Evolutionary conservation across 2,329 filamentous ascomycete genomes (phyloP).

Genomic region (Fusarium tjaetaba): DNA sequence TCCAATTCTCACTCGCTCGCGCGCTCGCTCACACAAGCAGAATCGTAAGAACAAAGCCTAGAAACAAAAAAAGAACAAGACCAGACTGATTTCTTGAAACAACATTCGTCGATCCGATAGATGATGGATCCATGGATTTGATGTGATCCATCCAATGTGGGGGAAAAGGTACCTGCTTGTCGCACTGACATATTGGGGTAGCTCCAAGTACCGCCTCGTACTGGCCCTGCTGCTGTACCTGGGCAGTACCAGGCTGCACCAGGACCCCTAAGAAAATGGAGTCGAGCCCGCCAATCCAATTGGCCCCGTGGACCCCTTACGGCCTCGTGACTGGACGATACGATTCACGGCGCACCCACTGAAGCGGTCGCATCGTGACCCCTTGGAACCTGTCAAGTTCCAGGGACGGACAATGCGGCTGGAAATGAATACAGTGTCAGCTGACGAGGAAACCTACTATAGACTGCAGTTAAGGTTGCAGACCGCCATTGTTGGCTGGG

Average conservation of each 20-base stretch:
- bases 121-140: constrained; percentile 22
- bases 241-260: background rate
- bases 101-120: constrained; percentile 28
- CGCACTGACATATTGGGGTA: constrained; percentile 13
- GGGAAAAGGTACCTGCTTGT: constrained; percentile 10
- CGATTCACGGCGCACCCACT: constrained; percentile 30
- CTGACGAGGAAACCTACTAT: constrained; percentile 17
- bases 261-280: constrained; percentile 23
- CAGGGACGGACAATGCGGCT: background rate
- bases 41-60: constrained; percentile 15
- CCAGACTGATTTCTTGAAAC: constrained; percentile 13
- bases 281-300: constrained; percentile 37
- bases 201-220: constrained; percentile 11
- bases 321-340: constrained; percentile 42
- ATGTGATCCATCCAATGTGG: constrained; percentile 22
- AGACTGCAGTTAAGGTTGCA: constrained; percentile 11
- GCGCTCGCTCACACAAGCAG: constrained; percentile 4
- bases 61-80: constrained; percentile 20
- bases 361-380: constrained; percentile 34
- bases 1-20: constrained; percentile 9
- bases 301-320: constrained; percentile 41
- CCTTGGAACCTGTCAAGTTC: constrained; percentile 24
- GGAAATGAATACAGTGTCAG: constrained; percentile 35
- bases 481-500: constrained; percentile 29
- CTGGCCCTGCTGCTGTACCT: constrained; percentile 17